These are phyloP conservation scores for Syzygium grande DNA, from an alignment of 345 rosid genomes.

Conservation along the genomic window DNA sequence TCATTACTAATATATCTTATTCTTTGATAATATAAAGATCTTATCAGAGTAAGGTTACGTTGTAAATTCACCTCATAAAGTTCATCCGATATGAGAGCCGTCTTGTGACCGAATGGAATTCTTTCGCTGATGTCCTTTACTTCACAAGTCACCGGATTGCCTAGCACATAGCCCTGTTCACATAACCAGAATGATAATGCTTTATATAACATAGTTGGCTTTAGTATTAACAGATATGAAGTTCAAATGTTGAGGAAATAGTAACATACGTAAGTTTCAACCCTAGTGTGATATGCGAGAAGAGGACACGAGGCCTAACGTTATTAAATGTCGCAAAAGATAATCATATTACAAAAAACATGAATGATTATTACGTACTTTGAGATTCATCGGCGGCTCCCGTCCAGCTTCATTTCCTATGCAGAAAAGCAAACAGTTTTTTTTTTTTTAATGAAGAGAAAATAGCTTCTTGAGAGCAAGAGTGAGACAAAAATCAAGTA, in stretches of 20 bases:
- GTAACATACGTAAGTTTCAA: background rate
- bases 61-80: conserved; percentile 30
- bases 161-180: conserved; percentile 40
- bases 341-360: background rate
- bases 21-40: background rate
- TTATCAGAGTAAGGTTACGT: background rate
- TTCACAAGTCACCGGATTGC: conserved; percentile 25
- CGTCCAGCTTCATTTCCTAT: conserved; percentile 2
- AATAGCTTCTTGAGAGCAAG: background rate
- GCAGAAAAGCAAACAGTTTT: background rate
- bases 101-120: conserved; percentile 29
- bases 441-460: background rate
- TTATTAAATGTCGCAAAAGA: background rate
- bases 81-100: conserved; percentile 47
- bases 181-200: background rate
- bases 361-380: background rate
- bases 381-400: background rate
- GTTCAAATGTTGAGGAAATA: background rate
- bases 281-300: background rate
- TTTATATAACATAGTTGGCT: background rate
- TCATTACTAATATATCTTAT: background rate
- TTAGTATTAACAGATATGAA: background rate
- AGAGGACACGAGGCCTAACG: background rate
- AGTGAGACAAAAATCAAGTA: background rate
- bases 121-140: conserved; percentile 15